A percentile compares a stretch with the other conserved stretches of the same genome.
Evolutionary conservation across 768 basidiomycete genomes (phyloP).

Genomic region (Lactarius vividus): DNA sequence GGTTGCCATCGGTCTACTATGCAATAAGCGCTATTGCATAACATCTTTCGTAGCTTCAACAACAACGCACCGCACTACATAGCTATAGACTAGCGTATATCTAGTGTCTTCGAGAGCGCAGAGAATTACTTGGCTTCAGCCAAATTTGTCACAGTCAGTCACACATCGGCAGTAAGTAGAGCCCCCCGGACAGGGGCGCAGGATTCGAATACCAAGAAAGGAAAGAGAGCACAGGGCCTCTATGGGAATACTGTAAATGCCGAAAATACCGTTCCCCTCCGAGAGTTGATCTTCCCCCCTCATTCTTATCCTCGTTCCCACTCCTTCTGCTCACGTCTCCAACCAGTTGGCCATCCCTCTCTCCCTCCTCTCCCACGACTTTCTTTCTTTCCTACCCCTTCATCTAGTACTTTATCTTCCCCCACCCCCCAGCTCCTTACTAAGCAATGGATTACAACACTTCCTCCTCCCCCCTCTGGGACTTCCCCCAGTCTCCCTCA

Average conservation of each 20-base stretch:
- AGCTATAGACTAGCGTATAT: neutral
- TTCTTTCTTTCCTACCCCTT: neutral
- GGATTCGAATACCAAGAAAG: neutral
- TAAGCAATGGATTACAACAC: constrained; percentile 49
- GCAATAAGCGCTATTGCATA: too few relatives aligned
- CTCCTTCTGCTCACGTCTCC: neutral
- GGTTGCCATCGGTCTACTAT: neutral
- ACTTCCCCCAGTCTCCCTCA: constrained; percentile 47
- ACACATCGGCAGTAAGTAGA: neutral
- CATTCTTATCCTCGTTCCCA: neutral
- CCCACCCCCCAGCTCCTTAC: neutral
- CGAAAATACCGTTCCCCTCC: neutral
- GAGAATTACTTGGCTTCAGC: neutral
- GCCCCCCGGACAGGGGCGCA: neutral
- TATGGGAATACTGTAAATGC: too few relatives aligned
- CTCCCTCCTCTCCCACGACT: neutral
- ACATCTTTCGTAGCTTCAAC: too few relatives aligned
- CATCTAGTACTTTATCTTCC: neutral
- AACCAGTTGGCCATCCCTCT: neutral
- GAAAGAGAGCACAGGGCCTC: neutral
- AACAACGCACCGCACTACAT: too few relatives aligned
- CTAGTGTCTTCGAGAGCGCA: neutral
- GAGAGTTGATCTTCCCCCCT: neutral
- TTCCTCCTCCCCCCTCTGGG: constrained; percentile 56
- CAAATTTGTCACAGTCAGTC: neutral